A percentile compares a stretch with the other conserved stretches of the same genome.
phyloP scores from a whole-genome alignment of 2,329 filamentous ascomycete species.

The Neopestalotiopsis clavispora region DNA sequence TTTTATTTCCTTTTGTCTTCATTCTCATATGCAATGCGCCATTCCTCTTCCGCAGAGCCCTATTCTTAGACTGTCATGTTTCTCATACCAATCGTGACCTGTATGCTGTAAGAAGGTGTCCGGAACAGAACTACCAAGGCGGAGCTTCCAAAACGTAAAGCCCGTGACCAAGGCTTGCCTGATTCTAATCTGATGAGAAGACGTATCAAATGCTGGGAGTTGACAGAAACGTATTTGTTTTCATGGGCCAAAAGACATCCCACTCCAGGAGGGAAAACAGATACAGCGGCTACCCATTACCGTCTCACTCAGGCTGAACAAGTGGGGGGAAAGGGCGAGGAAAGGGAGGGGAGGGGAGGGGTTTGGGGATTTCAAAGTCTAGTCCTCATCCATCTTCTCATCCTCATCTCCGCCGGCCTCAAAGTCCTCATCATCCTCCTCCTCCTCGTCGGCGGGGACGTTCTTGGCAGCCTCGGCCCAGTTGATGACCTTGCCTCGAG shows the following conservation, averaged over 20 bases:
- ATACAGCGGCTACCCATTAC: not conserved
- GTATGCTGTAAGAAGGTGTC: not conserved
- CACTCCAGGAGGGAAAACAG: not conserved
- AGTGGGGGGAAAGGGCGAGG: too few relatives aligned
- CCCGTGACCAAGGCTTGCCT: not conserved
- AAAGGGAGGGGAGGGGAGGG: not conserved
- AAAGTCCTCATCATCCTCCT: conserved; percentile 78
- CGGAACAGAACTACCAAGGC: not conserved
- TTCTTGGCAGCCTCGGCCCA: conserved; percentile 89
- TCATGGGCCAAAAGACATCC: not conserved
- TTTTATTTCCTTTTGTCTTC: conserved; percentile 14
- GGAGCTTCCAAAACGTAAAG: not conserved
- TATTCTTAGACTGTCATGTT: not conserved
- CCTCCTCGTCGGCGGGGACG: conserved; percentile 74
- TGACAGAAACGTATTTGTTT: not conserved
- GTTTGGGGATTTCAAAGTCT: conserved; percentile 3
- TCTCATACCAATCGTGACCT: not conserved
- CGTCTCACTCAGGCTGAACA: not conserved
- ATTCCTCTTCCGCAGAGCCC: not conserved
- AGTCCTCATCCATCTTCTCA: conserved; percentile 71
- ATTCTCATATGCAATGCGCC: conserved; percentile 14
- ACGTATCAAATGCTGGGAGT: not conserved
- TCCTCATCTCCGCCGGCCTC: conserved; percentile 59
- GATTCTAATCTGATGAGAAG: not conserved
- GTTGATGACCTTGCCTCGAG: conserved; percentile 90